Conservation (phyloP, 208 protist genomes). For the Acanthamoeba lenticulata region DNA sequence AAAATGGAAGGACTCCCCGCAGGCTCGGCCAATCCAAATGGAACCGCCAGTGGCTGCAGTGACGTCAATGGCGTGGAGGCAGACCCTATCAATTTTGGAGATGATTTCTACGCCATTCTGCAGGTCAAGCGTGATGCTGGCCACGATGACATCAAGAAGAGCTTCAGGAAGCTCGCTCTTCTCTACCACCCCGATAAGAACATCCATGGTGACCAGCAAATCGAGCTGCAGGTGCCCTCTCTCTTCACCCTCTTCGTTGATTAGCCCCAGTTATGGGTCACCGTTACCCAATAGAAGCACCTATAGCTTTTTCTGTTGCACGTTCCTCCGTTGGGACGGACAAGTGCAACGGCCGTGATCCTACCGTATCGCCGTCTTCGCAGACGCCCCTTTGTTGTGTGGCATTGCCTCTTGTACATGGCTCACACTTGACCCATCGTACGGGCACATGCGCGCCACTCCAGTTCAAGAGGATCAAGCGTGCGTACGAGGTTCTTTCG, state of each 20-base stretch:
- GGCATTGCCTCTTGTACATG: not conserved
- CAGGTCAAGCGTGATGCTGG: constrained; percentile 65
- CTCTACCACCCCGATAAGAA: constrained; percentile 87
- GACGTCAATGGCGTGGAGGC: not conserved
- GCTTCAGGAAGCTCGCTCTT: constrained; percentile 81
- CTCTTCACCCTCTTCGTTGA: not conserved
- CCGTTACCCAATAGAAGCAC: not conserved
- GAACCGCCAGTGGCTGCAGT: not conserved
- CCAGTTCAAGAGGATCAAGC: constrained; percentile 57
- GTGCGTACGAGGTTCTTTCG: constrained; percentile 84
- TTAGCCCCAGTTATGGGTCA: too few relatives aligned
- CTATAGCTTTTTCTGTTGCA: not conserved
- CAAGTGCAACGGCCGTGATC: too few relatives aligned
- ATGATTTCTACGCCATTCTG: constrained; percentile 38
- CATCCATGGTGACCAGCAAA: not conserved
- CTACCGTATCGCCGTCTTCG: not conserved
- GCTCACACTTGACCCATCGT: not conserved
- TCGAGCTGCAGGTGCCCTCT: constrained; percentile 2
- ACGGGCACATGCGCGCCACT: too few relatives aligned
- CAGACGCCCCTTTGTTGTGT: not conserved
- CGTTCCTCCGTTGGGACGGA: not conserved
- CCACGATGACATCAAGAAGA: constrained; percentile 83
- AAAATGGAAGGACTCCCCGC: not conserved
- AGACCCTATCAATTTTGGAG: not conserved
- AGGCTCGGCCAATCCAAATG: not conserved